Conservation (phyloP, 2,329 filamentous ascomycete species). For the Clonostachys rosea region DNA sequence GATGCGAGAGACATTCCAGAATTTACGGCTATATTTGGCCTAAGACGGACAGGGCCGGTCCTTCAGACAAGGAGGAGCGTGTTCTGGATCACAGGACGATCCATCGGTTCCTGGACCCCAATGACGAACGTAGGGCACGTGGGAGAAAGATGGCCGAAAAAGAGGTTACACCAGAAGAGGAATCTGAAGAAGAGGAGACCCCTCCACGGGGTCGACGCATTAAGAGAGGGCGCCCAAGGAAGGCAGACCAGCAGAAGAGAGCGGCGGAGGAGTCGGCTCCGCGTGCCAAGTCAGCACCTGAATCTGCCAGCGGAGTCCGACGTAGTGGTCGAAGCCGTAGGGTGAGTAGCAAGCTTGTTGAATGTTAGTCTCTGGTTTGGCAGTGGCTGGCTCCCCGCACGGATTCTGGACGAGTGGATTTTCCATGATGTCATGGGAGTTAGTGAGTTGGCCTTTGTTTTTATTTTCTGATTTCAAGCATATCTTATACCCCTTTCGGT, state of each 20-base stretch:
- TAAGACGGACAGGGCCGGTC: slow-evolving; percentile 80
- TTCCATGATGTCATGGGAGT: not conserved
- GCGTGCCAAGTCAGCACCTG: not conserved
- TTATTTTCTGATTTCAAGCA: not conserved
- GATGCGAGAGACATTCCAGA: slow-evolving; percentile 93
- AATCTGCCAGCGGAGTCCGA: slow-evolving; percentile 9
- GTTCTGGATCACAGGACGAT: slow-evolving; percentile 83
- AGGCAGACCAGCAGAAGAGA: not conserved
- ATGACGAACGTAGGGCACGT: slow-evolving; percentile 58
- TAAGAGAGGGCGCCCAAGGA: slow-evolving; percentile 5
- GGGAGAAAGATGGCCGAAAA: slow-evolving; percentile 24
- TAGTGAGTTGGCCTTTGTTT: not conserved
- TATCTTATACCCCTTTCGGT: not conserved
- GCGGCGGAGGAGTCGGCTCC: not conserved
- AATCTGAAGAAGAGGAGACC: slow-evolving; percentile 11
- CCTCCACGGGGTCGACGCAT: slow-evolving; percentile 15
- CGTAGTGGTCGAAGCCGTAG: slow-evolving; percentile 27
- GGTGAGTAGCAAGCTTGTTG: slow-evolving; percentile 20
- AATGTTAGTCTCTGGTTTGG: not conserved
- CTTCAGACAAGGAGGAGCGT: slow-evolving; percentile 65
- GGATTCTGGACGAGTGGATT: too few relatives aligned
- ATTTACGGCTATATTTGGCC: slow-evolving; percentile 95
- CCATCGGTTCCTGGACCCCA: slow-evolving; percentile 73
- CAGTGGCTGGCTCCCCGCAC: too few relatives aligned
- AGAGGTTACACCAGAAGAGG: slow-evolving; percentile 12